Evolutionary conservation across 1,284 basidiomycete genomes (phyloP), one percentile per base, ranked within the genome.

Genomic region (Ustilago bromivora): DNA sequence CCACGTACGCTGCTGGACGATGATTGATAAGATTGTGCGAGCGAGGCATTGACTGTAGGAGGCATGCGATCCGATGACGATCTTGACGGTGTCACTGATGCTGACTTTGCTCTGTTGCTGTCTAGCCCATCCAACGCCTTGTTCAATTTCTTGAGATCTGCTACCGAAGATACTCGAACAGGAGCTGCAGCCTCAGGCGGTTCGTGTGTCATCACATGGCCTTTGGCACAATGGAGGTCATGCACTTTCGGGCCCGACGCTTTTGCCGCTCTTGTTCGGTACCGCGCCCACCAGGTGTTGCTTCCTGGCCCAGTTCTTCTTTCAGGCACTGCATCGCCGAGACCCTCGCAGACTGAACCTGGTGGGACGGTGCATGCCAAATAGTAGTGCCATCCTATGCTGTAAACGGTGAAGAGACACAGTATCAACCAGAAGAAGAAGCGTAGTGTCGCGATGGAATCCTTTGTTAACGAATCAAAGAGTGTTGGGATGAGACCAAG

Each of bases 351-450:
- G 0, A 82, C 76, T 11, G 74, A 63, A 2, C 84, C 83, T 5
- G 83, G 80, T n/a, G 89, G 86, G 1, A 93, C 88, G 2, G 91
- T 92, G 80, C 93, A 92, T 47, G 91, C 94, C 81, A 92, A 91
- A 85, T 91, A 95, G 87, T 97, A 97, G 84, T 96, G 93, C 76
- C 88, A 89, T 80, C 91, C 90, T 57, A 96, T 87, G 87, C 96
- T 96, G 66, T 91, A 72, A 3, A 92, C 91, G 75, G 95, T 91
- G 65, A 95, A 89, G 15, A 91, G 58, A 87, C 93, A 94, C 55
- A 91, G 79, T 0, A 92, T 91, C 8, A 90, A 46, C 41, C 71
- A 64, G 38, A 58, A 52, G 40, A 79, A 66, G 67, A 79, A 83
- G 19, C 68, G 56, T 10, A 82, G 41, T n/a, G 71, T 68, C 5